A percentile compares a stretch with the other conserved stretches of the same genome.
phyloP scores from a whole-genome alignment of 1,284 basidiomycete species.

The Malassezia brasiliensis region DNA sequence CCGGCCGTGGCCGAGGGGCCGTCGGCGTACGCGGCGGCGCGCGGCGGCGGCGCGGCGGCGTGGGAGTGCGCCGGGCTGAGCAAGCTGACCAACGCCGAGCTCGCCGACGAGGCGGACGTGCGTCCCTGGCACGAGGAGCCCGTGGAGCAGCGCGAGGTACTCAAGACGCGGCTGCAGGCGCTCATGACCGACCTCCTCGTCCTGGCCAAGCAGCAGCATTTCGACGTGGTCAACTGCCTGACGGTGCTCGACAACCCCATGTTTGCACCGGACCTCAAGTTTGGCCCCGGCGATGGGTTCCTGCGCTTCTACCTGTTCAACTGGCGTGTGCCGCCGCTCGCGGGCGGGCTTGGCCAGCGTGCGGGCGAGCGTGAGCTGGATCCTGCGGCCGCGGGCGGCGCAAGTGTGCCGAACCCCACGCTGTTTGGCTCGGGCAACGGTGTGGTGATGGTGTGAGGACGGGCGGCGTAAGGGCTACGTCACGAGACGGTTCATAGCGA shows the following conservation, averaged over 20 bases:
- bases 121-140: constrained; percentile 46
- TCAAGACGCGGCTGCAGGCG: constrained; percentile 64
- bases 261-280: constrained; percentile 70
- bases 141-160: constrained; percentile 56
- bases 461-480: neutral
- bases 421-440: constrained; percentile 35
- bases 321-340: constrained; percentile 37
- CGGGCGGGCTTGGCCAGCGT: constrained; percentile 39
- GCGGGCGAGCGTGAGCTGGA: constrained; percentile 39
- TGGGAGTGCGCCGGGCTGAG: constrained; percentile 31
- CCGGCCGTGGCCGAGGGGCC: neutral
- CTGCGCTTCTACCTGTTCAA: constrained; percentile 74
- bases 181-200: constrained; percentile 70
- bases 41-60: neutral
- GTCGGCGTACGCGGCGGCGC: constrained; percentile 5
- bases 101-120: constrained; percentile 26
- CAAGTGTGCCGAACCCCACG: constrained; percentile 11
- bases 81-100: constrained; percentile 25
- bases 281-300: constrained; percentile 78
- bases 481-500: constrained; percentile 2
- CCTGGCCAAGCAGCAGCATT: constrained; percentile 64
- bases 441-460: constrained; percentile 38
- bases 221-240: constrained; percentile 92
- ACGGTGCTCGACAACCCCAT: constrained; percentile 86
- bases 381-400: constrained; percentile 20